Conservation (phyloP, 2,329 filamentous ascomycete genomes). For the Hansfordia pulvinata region DNA sequence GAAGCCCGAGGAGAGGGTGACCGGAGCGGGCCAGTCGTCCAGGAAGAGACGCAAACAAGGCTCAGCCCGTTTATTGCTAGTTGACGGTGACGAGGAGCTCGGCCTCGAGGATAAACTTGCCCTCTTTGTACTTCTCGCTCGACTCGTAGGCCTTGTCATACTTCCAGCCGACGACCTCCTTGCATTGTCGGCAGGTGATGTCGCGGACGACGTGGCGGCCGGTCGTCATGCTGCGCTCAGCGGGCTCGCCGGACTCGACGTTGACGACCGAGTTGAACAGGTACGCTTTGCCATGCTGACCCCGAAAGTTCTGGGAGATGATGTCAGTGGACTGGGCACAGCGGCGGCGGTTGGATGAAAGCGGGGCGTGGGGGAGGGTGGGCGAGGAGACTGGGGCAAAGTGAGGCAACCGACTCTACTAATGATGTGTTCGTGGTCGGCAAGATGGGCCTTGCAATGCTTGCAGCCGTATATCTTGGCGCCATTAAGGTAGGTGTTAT, state of each 20-base stretch:
- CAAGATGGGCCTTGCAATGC: constrained; percentile 87
- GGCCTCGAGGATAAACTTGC: constrained; percentile 91
- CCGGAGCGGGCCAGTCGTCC: no score
- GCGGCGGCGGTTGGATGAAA: not conserved
- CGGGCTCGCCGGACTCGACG: constrained; percentile 67
- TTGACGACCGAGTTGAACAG: constrained; percentile 94
- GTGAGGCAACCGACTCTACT: constrained; percentile 53
- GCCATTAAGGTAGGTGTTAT: constrained; percentile 83
- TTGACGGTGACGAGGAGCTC: constrained; percentile 75
- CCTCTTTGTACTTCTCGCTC: constrained; percentile 96
- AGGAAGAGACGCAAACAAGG: no score
- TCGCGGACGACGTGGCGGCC: constrained; percentile 89
- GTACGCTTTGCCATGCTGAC: constrained; percentile 95
- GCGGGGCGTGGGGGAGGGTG: constrained; percentile 3
- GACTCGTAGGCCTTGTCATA: constrained; percentile 94
- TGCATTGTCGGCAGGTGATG: constrained; percentile 83
- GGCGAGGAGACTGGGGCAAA: constrained; percentile 2
- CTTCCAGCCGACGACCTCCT: constrained; percentile 91
- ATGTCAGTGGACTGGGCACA: not conserved
- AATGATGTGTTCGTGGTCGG: constrained; percentile 92
- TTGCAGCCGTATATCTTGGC: constrained; percentile 87
- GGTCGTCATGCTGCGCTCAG: constrained; percentile 95
- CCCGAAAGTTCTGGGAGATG: constrained; percentile 72
- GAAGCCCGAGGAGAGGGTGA: no score
- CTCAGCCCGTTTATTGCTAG: no score